These are phyloP conservation scores for Candida odintsovae DNA, from an alignment of 805 yeast genomes.

Conservation along the genomic window DNA sequence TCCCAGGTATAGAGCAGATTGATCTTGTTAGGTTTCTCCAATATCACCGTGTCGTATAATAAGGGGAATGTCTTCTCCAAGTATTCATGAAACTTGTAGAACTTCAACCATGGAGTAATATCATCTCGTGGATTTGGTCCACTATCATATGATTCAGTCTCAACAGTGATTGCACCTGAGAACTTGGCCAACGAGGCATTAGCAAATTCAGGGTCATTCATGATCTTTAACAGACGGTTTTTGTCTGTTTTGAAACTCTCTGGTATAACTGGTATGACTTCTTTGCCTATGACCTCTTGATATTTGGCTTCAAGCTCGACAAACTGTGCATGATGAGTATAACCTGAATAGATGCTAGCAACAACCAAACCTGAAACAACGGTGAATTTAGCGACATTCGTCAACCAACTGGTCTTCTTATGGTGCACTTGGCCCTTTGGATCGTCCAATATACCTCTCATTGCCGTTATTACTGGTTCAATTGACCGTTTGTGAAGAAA, in stretches of 20 bases:
- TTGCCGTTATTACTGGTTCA: too few relatives aligned
- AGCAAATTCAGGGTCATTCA: not conserved
- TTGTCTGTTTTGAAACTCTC: not conserved
- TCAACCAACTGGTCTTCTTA: too few relatives aligned
- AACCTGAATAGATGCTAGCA: too few relatives aligned
- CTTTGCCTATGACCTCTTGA: too few relatives aligned
- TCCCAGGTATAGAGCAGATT: conserved; percentile 62
- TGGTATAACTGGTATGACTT: too few relatives aligned
- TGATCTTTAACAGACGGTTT: not conserved
- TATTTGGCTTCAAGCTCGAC: too few relatives aligned
- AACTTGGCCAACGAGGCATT: conserved; percentile 34
- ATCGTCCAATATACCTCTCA: too few relatives aligned
- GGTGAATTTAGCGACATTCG: too few relatives aligned
- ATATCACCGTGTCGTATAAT: conserved; percentile 39
- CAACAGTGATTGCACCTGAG: conserved; percentile 48
- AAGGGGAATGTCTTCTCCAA: conserved; percentile 54
- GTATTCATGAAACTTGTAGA: conserved; percentile 40
- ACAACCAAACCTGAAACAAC: too few relatives aligned
- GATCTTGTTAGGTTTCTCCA: conserved; percentile 53
- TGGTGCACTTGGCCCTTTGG: too few relatives aligned
- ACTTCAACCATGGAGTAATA: conserved; percentile 27
- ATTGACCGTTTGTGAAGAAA: too few relatives aligned
- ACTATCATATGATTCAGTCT: conserved; percentile 56
- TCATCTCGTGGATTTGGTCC: conserved; percentile 25
- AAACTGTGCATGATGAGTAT: too few relatives aligned